Base-by-base conservation (phyloP, 2,329 filamentous ascomycete genomes). In the Claviceps fusiformis region DNA sequence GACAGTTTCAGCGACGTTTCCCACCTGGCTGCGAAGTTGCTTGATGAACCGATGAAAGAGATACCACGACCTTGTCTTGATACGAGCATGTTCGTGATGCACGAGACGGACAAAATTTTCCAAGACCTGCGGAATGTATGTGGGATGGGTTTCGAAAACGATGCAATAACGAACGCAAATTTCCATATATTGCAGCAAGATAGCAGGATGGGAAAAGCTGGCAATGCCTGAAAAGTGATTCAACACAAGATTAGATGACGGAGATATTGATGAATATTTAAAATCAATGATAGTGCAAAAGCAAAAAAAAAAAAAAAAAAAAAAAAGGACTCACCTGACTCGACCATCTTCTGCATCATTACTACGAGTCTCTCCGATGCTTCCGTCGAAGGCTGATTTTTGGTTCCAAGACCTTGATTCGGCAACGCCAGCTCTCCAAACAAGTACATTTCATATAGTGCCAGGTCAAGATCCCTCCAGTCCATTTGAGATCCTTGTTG, bases 131-230 rank as follows among this genome's bases (percentile, higher is more conserved):
- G 89, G 88, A 52, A 97, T 95, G 58, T 89, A 84, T 27, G 85
- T 77, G 35, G 83, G 78, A 65, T 95, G 87, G 55, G 83, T 82
- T 65, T 97, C 91, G 67, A 98, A 97, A 69, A 96, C 95, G 33
- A 84, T 81, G 67, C 86, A 88, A 71, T 98, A 98, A 52, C 93
- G 85, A 55, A 95, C 91, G 68, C 91, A 95, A 41, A 95, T 95
- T 69, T 98, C 93, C 91, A 98, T 96, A 66, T 95, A 98, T 71
- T 96, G 90, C 27, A 98, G 77, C 59, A 96, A 82, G 53, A 96
- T 91, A 17, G 91, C 89, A 1, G 93, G 92, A 67, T 97, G 93
- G 17, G 85, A 83, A 69, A 92, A 95, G 47, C 79, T 86, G 57
- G 89, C 85, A 61, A 96, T 86, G 61, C 88, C 89, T 91, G 27